These are phyloP conservation scores for Microcos paniculata DNA, from an alignment of 345 rosid species.

Conservation along the genomic window DNA sequence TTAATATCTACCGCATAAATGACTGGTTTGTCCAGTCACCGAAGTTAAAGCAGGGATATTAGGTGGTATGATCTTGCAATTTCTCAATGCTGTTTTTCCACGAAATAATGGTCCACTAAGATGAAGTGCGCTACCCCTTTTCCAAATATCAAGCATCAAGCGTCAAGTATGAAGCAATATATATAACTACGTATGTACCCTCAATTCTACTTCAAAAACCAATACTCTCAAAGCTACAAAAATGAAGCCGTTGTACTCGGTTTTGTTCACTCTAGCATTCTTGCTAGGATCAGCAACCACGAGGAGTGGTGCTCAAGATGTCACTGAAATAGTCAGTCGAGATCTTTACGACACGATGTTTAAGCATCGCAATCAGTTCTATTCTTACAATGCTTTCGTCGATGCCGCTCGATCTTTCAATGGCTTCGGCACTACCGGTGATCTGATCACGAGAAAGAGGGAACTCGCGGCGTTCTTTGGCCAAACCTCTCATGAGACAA, in stretches of 20 bases:
- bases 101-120: not conserved
- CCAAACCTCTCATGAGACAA: conserved; percentile 40
- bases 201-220: not conserved
- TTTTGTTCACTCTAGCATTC: not conserved
- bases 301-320: conserved; percentile 13
- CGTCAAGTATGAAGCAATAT: no score
- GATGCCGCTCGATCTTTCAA: conserved; percentile 22
- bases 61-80: no score
- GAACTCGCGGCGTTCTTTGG: conserved; percentile 40
- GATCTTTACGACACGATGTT: conserved; percentile 22
- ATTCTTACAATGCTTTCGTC: conserved; percentile 30
- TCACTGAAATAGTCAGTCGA: not conserved
- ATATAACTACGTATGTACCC: not conserved
- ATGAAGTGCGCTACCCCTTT: not conserved
- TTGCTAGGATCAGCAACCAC: conserved; percentile 9
- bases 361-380: conserved; percentile 25
- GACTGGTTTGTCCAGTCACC: no score
- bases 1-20: no score
- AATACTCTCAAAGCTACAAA: not conserved
- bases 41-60: no score
- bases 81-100: not conserved
- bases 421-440: conserved; percentile 34
- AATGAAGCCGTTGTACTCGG: not conserved
- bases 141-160: not conserved
- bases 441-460: conserved; percentile 18